Base-by-base conservation (phyloP, 345 rosid genomes). In the Pistacia atlantica region DNA sequence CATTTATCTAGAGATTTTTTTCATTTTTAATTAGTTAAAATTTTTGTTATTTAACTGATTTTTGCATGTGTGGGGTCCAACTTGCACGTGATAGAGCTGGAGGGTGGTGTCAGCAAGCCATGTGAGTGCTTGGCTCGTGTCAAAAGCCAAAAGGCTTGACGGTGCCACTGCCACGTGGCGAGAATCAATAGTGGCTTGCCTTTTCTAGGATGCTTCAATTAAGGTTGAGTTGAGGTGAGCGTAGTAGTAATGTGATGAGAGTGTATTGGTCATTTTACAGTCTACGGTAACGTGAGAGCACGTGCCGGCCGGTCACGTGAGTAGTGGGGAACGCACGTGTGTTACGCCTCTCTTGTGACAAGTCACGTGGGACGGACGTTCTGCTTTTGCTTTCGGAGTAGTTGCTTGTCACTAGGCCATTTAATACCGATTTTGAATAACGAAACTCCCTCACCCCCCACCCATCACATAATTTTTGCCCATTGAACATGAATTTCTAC, bases 131-230 rank as follows among this genome's bases (percentile, higher is more conserved):
- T 75, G 72, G 80, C 84, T 74, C 69, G 78, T 82, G 83, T 78
- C 77, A 55, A 82, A 71, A 72, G 83, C 83, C 82, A 74, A 42
- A 42, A 46, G 25, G 25, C 0, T 78, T n/a, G 89, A 74, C 89
- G 91, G 89, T 90, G 90, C 78, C 83, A 78, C 71, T 69, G 77
- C 66, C 84, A 78, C 88, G 88, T 82, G 91, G 82, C 81, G 18
- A 28, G 31, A 28, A 74, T 71, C 75, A 22, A 45, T 31, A 11
- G 61, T 22, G 65, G 18, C 54, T 28, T 8, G 46, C 16, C 10
- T 56, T 61, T 72, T 77, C 70, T 25, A 13, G 31, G 82, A 59
- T 72, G 81, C 77, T 76, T 71, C 61, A 33, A 35, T 6, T 46
- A 18, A 14, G 4, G 11, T 25, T 2, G 5, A 60, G 11, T 25